phyloP scores from a whole-genome alignment of 2,329 filamentous ascomycete species.

The Ophiocordyceps unilateralis region DNA sequence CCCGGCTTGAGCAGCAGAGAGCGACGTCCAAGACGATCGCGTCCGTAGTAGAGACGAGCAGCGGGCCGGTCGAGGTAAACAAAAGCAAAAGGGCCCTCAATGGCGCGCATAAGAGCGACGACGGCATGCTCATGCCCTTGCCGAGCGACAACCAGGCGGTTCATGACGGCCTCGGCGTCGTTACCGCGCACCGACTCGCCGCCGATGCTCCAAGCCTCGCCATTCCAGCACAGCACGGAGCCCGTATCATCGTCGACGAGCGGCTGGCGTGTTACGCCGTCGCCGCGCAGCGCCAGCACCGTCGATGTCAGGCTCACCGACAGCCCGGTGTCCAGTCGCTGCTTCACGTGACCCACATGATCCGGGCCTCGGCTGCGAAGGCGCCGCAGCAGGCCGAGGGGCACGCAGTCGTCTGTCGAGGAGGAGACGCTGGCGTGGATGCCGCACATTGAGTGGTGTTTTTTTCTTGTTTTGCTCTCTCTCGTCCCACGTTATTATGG shows the following conservation, averaged over 20 bases:
- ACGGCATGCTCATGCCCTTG: conserved; percentile 25
- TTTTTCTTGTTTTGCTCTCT: background rate
- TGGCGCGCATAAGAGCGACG: conserved; percentile 35
- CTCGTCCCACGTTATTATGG: background rate
- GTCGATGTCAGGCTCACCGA: conserved; percentile 58
- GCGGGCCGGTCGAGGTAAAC: conserved; percentile 55
- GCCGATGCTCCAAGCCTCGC: conserved; percentile 73
- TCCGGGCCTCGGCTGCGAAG: conserved; percentile 43
- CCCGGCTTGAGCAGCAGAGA: conserved; percentile 51
- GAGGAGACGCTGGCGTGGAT: conserved; percentile 35
- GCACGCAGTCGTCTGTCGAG: conserved; percentile 4
- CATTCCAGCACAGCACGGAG: conserved; percentile 86
- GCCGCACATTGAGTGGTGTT: conserved; percentile 37
- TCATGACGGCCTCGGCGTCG: conserved; percentile 57
- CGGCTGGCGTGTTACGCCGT: conserved; percentile 55
- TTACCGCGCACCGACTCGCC: conserved; percentile 48
- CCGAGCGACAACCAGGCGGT: too few species aligned
- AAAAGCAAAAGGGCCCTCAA: conserved; percentile 80
- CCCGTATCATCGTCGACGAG: conserved; percentile 37
- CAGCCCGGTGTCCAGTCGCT: conserved; percentile 13
- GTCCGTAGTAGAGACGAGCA: conserved; percentile 57
- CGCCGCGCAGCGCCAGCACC: conserved; percentile 77
- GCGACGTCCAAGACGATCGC: conserved; percentile 74
- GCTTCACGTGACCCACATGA: conserved; percentile 28
- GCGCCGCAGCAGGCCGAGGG: conserved; percentile 20